Evolutionary conservation across 179 eudicot genomes (phyloP).

Genomic region (Carnegiea gigantea): DNA sequence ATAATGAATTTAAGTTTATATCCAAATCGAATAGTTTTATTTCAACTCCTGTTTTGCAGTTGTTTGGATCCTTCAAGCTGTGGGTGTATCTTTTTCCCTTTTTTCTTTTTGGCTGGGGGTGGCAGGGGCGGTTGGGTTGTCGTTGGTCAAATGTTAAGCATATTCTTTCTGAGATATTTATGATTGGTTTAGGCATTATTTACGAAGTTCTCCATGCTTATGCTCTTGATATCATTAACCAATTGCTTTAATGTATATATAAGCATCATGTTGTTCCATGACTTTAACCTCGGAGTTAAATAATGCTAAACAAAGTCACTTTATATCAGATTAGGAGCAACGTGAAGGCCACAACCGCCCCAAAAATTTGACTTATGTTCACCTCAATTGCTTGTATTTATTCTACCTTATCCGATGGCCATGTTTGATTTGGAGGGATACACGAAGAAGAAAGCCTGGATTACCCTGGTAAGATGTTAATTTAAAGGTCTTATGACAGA

Average conservation of each 20-base stretch:
- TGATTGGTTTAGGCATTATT: not conserved
- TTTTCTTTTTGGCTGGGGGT: not conserved
- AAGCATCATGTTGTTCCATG: constrained; percentile 8
- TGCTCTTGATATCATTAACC: not conserved
- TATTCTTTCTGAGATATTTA: constrained; percentile 1
- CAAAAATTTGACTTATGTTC: constrained; percentile 25
- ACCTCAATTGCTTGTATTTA: constrained; percentile 6
- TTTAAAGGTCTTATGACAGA: not conserved
- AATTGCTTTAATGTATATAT: not conserved
- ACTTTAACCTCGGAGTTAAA: constrained; percentile 4
- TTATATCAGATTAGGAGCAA: constrained; percentile 16
- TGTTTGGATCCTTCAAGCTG: too few species aligned
- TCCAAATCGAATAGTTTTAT: too few species aligned
- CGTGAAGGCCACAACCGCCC: constrained; percentile 29
- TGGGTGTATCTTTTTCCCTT: too few species aligned
- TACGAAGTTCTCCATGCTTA: not conserved
- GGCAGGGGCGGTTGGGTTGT: not conserved
- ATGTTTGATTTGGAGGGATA: constrained; percentile 20
- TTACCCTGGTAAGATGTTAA: constrained; percentile 3
- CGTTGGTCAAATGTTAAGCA: not conserved
- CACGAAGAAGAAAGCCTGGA: constrained; percentile 29
- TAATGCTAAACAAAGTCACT: constrained; percentile 15
- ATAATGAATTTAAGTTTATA: too few species aligned
- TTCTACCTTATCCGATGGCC: constrained; percentile 20
- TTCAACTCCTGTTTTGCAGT: too few species aligned